Evolutionary conservation across 2,329 filamentous ascomycete species (phyloP), one percentile per base, ranked within the genome.

Genomic region (Plectosphaerella cucumerina): DNA sequence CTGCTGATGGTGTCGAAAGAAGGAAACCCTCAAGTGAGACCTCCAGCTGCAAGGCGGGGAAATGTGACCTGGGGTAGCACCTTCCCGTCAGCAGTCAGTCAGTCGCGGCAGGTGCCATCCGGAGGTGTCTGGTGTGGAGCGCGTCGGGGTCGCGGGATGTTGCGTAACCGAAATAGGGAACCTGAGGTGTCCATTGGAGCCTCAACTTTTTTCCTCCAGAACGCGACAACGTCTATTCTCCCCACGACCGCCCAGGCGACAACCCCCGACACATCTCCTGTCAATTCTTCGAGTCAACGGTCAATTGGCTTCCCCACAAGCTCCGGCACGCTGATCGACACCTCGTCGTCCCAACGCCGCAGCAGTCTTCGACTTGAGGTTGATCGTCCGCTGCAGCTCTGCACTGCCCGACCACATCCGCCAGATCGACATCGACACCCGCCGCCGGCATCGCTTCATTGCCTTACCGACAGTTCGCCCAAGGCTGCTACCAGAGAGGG

Each of bases 181-280:
- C 39, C n/a, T 17, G 35, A 15, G 14, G n/a, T 18, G n/a, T 42
- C 39, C 39, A 42, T 22, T 50, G 21, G 48, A 50, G 23, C 39
- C 39, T 42, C 39, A 42, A 42, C 39, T 42, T 42, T 42, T 42
- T 42, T 42, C 12, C 39, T 11, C 39, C 39, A 5, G 5, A 18
- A 18, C 39, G 39, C 39, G 39, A 42, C 39, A 11, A 42, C 39
- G 12, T 18, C 49, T 17, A 14, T 39, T 17, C 26, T 6, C 17
- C n/a, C 49, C 37, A 62, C 49, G 5, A 75, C 20, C 39, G 39
- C n/a, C 39, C 39, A 18, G 10, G 60, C 65, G 47, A 59, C 51
- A 33, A 58, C 64, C 14, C 62, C 62, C n/a, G 39, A 21, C 4
- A n/a, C n/a, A n/a, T n/a, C n/a, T n/a, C n/a, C n/a, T n/a, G n/a